Percentiles rank a stretch among this genome's conserved stretches.
Evolutionary conservation across 2,329 filamentous ascomycete species (phyloP).

Genomic region (Monilinia polystroma): DNA sequence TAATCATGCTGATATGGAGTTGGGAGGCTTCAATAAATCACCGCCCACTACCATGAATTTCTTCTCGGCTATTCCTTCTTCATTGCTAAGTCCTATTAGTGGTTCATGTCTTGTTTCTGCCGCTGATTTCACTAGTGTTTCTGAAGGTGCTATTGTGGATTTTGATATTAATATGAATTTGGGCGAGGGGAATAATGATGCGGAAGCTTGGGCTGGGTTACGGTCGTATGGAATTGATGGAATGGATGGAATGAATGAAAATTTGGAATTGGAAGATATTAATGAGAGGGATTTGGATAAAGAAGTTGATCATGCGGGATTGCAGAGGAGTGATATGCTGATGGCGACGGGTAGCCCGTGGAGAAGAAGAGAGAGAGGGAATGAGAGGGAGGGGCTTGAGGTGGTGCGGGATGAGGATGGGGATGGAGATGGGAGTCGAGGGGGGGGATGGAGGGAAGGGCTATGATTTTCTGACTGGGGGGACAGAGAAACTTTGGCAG

Average conservation of each 20-base stretch:
- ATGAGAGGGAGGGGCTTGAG: no score
- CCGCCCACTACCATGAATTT: not conserved
- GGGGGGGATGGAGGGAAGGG: not conserved
- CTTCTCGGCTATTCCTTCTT: not conserved
- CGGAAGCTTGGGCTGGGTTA: not conserved
- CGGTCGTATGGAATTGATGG: not conserved
- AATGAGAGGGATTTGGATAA: not conserved
- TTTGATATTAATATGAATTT: slow-evolving; percentile 16
- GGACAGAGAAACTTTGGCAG: slow-evolving; percentile 6
- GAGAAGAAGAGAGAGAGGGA: slow-evolving; percentile 17
- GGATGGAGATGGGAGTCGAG: not conserved
- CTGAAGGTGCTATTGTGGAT: slow-evolving; percentile 23
- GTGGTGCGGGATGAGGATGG: no score
- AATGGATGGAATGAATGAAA: slow-evolving; percentile 7
- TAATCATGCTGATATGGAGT: not conserved
- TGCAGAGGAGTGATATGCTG: no score
- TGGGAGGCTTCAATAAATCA: not conserved
- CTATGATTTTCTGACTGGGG: not conserved
- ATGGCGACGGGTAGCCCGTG: slow-evolving; percentile 31
- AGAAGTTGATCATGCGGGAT: slow-evolving; percentile 27
- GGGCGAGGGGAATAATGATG: not conserved
- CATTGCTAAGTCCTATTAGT: not conserved
- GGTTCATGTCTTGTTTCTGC: not conserved
- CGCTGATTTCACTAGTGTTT: not conserved
- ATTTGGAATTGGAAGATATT: slow-evolving; percentile 17